Conservation (phyloP, 352 stramenopile genomes). For the Halophytophthora polymorphica region DNA sequence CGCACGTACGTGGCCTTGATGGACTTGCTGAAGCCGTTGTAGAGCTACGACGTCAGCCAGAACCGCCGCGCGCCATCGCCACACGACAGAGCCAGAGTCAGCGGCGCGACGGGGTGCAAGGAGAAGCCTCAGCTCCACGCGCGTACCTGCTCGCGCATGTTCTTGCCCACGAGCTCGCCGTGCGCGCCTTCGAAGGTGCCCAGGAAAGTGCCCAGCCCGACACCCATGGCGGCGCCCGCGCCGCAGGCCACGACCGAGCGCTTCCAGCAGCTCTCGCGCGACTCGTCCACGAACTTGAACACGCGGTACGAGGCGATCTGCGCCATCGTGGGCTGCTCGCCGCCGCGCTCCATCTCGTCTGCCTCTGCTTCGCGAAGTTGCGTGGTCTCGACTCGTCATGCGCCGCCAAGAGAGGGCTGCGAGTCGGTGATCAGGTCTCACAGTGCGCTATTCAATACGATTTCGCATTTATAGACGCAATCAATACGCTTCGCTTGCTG, state of each 20-base stretch:
- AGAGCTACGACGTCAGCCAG: conserved; percentile 41
- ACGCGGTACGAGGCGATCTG: conserved; percentile 43
- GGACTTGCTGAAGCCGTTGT: conserved; percentile 84
- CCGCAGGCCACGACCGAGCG: conserved; percentile 77
- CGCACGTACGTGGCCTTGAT: conserved; percentile 71
- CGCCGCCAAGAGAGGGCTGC: no score
- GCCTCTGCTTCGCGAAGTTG: not conserved
- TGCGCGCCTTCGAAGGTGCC: conserved; percentile 87
- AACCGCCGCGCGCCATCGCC: not conserved
- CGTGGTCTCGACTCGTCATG: no score
- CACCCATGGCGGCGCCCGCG: conserved; percentile 68
- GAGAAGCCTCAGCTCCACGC: not conserved
- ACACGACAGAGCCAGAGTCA: not conserved
- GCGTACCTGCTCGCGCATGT: conserved; percentile 78
- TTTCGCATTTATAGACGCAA: no score
- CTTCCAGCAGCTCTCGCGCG: conserved; percentile 81
- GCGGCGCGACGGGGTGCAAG: not conserved
- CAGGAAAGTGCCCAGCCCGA: conserved; percentile 82
- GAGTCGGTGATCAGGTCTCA: no score
- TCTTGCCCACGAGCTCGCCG: conserved; percentile 79
- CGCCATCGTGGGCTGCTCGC: conserved; percentile 22
- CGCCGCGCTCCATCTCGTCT: conserved; percentile 11
- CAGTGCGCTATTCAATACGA: no score
- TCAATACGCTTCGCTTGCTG: no score
- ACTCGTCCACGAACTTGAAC: conserved; percentile 77